These are phyloP conservation scores for Scleromitrula shiraiana DNA, from an alignment of 2,329 filamentous ascomycete species.

Conservation along the genomic window DNA sequence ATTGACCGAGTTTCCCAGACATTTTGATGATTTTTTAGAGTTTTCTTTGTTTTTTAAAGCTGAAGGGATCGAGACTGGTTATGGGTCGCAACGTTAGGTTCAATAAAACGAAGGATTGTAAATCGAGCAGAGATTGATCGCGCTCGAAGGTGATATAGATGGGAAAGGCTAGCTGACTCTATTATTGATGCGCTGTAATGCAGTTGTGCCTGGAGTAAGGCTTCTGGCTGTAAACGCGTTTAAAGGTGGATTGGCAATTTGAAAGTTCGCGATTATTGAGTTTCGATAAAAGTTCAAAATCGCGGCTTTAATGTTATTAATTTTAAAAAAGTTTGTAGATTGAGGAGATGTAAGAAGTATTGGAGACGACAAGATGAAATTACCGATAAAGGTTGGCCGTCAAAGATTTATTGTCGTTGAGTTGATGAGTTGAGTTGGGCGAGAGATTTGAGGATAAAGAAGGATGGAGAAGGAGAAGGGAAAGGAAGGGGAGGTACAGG, in stretches of 20 bases:
- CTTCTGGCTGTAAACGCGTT: conserved; percentile 9
- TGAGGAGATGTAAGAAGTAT: background rate
- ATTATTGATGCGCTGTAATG: conserved; percentile 19
- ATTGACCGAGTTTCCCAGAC: conserved; percentile 94
- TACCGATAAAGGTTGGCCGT: background rate
- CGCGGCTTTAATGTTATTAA: background rate
- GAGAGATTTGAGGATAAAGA: conserved; percentile 5
- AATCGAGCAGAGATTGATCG: conserved; percentile 19
- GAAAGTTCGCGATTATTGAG: conserved; percentile 22
- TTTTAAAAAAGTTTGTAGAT: background rate
- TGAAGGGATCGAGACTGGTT: conserved; percentile 20
- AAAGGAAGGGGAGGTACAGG: background rate
- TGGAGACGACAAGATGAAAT: background rate
- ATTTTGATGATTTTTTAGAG: conserved; percentile 45
- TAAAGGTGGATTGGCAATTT: conserved; percentile 16
- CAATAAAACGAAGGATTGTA: conserved; percentile 21
- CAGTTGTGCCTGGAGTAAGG: conserved; percentile 19
- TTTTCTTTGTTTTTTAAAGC: conserved; percentile 15
- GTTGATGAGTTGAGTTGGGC: background rate
- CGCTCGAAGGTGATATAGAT: conserved; percentile 17
- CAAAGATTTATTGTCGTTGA: no score
- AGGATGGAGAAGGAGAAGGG: background rate
- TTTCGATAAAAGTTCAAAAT: conserved; percentile 19
- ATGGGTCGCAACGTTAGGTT: conserved; percentile 26
- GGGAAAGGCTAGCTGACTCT: conserved; percentile 25